Base-by-base conservation (phyloP, 2,329 filamentous ascomycete species). In the Curvularia lunata region DNA sequence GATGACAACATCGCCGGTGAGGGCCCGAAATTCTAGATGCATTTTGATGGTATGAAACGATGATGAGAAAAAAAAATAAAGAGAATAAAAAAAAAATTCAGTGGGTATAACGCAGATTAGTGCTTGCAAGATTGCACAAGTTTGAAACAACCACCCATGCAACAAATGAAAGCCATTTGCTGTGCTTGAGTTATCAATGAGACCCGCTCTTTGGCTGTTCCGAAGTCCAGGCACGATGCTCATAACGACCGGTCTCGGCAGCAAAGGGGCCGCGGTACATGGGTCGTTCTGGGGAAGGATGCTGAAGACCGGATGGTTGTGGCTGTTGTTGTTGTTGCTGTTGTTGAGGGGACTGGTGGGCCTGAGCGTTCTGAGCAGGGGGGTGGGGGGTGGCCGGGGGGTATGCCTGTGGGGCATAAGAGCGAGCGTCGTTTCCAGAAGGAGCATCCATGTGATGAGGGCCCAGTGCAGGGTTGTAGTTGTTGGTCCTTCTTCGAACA, bases 401-500 rank as follows among this genome's bases (percentile, higher is more conserved):
- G 52, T 69, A 74, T 4, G 59, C 54, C 4, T 65, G 8, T 9
- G 61, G 37, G 12, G 67, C 43, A 48, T 72, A 75, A 7, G 53
- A 45, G 19, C 68, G 64, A 23, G 65, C 47, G 21, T 65, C 64
- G 4, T 63, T 59, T 4, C 62, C 59, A 9, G 71, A 54, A 18
- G 61, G 66, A 18, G 65, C 32, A 3, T 72, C 65, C 5, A 64
- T 54, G 21, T 67, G 66, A 21, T 69, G 53, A 37, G 68, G 65
- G 0, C 68, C 71, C 12, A 68, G 32, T 4, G 64, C 60, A n/a
- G 72, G 69, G 54, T 74, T 72, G 41, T 78, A 78, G 30, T 61
- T 74, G 56, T 69, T 74, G 1, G 75, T 78, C 48, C 75, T 65
- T 49, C 75, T 67, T 23, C 75, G 68, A 27, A 78, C 75, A 30